Conservation (phyloP, 2,329 filamentous ascomycete species). For the Apiospora marii region DNA sequence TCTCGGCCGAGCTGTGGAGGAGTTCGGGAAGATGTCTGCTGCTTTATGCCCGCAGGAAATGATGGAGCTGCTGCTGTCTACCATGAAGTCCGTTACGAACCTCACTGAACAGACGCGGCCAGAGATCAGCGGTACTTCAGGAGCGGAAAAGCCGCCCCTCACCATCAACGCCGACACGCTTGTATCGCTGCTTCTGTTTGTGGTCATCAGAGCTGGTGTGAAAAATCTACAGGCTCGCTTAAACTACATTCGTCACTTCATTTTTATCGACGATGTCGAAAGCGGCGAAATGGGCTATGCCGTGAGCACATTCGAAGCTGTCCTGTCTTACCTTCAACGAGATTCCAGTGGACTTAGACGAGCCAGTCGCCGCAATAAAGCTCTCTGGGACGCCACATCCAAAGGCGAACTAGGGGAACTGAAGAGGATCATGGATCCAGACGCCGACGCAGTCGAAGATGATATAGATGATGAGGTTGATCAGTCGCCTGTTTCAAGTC, state of each 20-base stretch:
- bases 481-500: conserved; percentile 50
- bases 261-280: conserved; percentile 97
- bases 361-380: conserved; percentile 85
- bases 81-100: conserved; percentile 83
- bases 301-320: conserved; percentile 93
- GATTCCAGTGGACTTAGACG: conserved; percentile 84
- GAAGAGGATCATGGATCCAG: conserved; percentile 80
- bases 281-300: conserved; percentile 96
- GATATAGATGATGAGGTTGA: conserved; percentile 51
- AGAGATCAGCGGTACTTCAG: conserved; percentile 42
- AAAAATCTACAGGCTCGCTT: conserved; percentile 87
- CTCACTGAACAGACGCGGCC: conserved; percentile 60
- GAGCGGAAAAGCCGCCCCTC: conserved; percentile 62
- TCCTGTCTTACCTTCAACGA: conserved; percentile 83
- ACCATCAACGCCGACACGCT: conserved; percentile 86
- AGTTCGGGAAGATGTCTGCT: conserved; percentile 84
- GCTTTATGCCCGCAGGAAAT: conserved; percentile 88
- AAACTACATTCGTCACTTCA: conserved; percentile 96
- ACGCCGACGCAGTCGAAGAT: conserved; percentile 56
- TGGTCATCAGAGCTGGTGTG: conserved; percentile 90
- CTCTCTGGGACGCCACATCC: conserved; percentile 85
- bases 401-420: conserved; percentile 80
- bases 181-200: conserved; percentile 88
- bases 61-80: conserved; percentile 80
- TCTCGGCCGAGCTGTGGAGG: conserved; percentile 80